Conservation (phyloP, 1,139 yeast species). For the Debaryomycetaceae sp. region DNA sequence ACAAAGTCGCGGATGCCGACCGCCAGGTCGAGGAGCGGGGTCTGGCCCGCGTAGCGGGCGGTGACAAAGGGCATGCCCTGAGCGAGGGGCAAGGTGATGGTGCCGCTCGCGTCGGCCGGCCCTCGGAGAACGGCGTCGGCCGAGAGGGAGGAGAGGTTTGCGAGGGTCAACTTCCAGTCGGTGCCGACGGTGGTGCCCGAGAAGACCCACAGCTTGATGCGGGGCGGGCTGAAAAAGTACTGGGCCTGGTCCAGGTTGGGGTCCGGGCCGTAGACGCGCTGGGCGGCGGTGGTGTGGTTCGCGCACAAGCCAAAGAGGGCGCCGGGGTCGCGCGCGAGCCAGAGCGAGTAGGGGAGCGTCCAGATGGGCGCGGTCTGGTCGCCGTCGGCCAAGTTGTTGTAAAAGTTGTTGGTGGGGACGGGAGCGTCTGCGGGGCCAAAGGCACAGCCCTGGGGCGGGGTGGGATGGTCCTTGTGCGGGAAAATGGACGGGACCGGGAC, state of each 20-base stretch:
- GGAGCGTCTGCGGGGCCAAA: constrained; percentile 14
- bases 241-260: constrained; percentile 26
- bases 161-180: constrained; percentile 13
- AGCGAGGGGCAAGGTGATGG: constrained; percentile 23
- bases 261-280: constrained; percentile 36
- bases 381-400: constrained; percentile 29
- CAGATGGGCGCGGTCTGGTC: constrained; percentile 38
- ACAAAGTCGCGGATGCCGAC: constrained; percentile 50
- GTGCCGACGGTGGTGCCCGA: constrained; percentile 19
- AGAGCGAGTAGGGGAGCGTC: constrained; percentile 37
- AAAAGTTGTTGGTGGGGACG: constrained; percentile 36
- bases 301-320: constrained; percentile 32
- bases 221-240: constrained; percentile 37
- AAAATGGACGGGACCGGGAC: not conserved
- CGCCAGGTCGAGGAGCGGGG: constrained; percentile 46
- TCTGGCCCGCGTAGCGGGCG: constrained; percentile 44
- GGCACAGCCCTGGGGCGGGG: constrained; percentile 21
- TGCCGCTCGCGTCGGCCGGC: constrained; percentile 7
- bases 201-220: constrained; percentile 31
- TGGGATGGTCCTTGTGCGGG: constrained; percentile 11
- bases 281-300: constrained; percentile 32
- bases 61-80: constrained; percentile 67
- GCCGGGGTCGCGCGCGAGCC: constrained; percentile 30
- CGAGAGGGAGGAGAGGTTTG: constrained; percentile 24
- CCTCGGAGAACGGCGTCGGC: constrained; percentile 16